Base-by-base conservation (phyloP, 495 filamentous ascomycete species). In the Cercophora scortea region DNA sequence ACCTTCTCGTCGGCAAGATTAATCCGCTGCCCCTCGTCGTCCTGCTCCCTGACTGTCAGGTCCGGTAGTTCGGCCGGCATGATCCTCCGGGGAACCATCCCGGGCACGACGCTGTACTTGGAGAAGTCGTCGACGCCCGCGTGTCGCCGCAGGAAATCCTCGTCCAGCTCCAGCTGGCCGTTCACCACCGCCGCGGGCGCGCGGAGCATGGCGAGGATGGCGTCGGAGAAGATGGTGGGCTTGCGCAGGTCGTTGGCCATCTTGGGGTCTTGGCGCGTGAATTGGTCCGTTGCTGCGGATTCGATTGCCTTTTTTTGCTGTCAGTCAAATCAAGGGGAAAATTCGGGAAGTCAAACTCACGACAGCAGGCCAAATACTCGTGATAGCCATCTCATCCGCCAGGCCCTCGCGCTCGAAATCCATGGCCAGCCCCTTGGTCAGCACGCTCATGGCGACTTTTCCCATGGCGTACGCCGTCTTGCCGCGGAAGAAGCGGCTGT, bases 401-500 rank as follows among this genome's bases (percentile, higher is more conserved):
- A 76, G 72, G 6, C 76, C 84, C 57, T 90, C 33, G 47, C 88
- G 62, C 52, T 81, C 71, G 62, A 88, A 89, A 60, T 95, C 89
- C 85, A 93, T 89, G 3, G 83, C 89, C 18, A 94, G 67, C 4
- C 89, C 89, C 57, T 87, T 88, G 0, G 85, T 86, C 38, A 94
- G 60, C 13, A 91, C 86, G 64, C 79, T 85, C 89, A 95, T 95
- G 13, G 74, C 87, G 13, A 91, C 80, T 62, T 95, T 95, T 47
- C 87, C 86, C 75, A 93, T 84, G 0, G 89, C 89, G 70, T 94
- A 94, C 15, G 85, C 87, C 1, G 87, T 88, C 77, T 95, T 94
- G 9, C 89, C 89, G 3, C 87, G 65, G 61, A 92, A 91, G 64
- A 94, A 94, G 15, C 89, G 75, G 44, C 79, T 84, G 59, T 94